These are phyloP conservation scores for Lactifluus subvellereus DNA, from an alignment of 768 basidiomycete genomes.

Conservation along the genomic window DNA sequence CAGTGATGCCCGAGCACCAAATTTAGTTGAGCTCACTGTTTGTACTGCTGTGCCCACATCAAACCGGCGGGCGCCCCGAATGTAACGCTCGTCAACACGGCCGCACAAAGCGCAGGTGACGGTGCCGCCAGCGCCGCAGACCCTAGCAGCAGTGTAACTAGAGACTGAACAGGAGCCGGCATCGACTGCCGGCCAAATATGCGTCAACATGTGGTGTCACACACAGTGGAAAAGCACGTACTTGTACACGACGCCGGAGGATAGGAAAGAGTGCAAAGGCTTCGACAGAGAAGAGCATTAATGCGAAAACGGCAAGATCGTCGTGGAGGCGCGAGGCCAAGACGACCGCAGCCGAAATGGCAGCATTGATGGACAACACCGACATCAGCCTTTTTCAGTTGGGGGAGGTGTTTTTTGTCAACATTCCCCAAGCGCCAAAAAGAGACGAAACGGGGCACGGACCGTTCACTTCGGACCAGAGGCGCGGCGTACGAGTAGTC, in stretches of 20 bases:
- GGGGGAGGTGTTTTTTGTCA: not conserved
- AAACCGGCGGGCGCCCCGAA: constrained; percentile 69
- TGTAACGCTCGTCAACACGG: constrained; percentile 50
- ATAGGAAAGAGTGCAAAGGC: constrained; percentile 81
- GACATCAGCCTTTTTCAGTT: constrained; percentile 57
- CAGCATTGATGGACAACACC: constrained; percentile 85
- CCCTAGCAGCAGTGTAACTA: constrained; percentile 50
- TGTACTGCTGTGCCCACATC: constrained; percentile 52
- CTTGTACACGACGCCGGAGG: constrained; percentile 68
- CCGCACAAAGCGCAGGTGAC: constrained; percentile 51
- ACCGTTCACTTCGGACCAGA: constrained; percentile 10
- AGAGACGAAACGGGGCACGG: constrained; percentile 8
- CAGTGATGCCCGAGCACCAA: not conserved
- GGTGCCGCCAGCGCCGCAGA: constrained; percentile 49
- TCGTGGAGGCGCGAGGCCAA: constrained; percentile 83
- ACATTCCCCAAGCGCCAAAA: not conserved
- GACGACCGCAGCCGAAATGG: constrained; percentile 88
- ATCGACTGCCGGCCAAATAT: constrained; percentile 37
- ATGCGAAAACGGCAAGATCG: constrained; percentile 82
- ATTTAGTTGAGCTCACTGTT: constrained; percentile 37
- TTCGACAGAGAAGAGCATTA: constrained; percentile 79
- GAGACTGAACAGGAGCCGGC: constrained; percentile 39
- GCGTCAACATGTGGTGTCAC: constrained; percentile 10
- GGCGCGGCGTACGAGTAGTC: constrained; percentile 62
- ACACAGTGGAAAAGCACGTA: constrained; percentile 30